These are phyloP conservation scores for Ramalina intermedia DNA, from an alignment of 495 filamentous ascomycete species.

Conservation along the genomic window DNA sequence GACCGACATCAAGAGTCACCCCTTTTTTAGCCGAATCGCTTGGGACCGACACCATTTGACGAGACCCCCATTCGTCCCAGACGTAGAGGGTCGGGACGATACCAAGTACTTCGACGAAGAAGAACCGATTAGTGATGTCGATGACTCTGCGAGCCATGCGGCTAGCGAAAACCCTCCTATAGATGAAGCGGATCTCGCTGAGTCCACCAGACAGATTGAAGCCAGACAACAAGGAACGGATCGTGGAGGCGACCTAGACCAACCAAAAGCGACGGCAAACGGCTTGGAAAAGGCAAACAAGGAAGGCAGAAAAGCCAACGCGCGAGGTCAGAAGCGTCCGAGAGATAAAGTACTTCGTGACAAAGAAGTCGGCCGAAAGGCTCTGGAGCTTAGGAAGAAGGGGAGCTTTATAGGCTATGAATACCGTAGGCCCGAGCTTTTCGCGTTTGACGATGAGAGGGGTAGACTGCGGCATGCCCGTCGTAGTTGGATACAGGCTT, in stretches of 20 bases:
- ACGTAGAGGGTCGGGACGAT: slow-evolving; percentile 55
- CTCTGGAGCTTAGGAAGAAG: slow-evolving; percentile 63
- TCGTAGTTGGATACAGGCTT: slow-evolving; percentile 7
- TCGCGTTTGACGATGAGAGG: slow-evolving; percentile 9
- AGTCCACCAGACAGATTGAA: no score
- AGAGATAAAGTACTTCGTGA: slow-evolving; percentile 72
- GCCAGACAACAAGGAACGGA: no score
- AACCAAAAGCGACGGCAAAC: neutral
- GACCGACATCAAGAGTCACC: slow-evolving; percentile 63
- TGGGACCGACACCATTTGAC: slow-evolving; percentile 56
- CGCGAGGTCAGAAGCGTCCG: slow-evolving; percentile 53
- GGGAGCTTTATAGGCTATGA: slow-evolving; percentile 86
- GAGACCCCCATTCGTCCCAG: slow-evolving; percentile 63
- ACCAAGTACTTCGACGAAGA: slow-evolving; percentile 84
- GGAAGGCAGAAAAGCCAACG: slow-evolving; percentile 3
- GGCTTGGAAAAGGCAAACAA: neutral
- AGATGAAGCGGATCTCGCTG: no score
- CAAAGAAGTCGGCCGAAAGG: slow-evolving; percentile 40
- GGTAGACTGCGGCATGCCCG: slow-evolving; percentile 6
- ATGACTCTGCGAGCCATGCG: slow-evolving; percentile 15
- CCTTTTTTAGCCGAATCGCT: slow-evolving; percentile 51
- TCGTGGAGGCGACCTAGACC: neutral
- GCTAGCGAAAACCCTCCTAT: neutral
- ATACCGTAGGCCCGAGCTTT: slow-evolving; percentile 46
- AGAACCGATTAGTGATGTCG: slow-evolving; percentile 42